phyloP scores from a whole-genome alignment of 805 yeast species.

The Phaffomyces antillensis region DNA sequence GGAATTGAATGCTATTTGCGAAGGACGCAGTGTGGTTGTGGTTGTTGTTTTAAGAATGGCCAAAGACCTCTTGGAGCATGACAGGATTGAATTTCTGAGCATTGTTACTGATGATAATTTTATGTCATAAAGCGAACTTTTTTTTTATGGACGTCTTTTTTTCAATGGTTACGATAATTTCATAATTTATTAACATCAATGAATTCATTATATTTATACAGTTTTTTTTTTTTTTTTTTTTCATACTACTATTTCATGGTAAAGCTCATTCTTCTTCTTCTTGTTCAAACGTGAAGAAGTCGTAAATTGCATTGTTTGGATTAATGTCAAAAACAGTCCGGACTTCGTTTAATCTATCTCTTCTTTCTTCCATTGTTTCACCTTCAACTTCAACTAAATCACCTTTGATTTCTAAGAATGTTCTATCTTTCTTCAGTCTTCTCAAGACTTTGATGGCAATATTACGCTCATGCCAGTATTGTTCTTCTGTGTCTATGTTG shows the following conservation, averaged over 20 bases:
- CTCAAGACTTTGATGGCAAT: slow-evolving; percentile 74
- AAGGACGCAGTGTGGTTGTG: background rate
- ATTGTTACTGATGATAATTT: background rate
- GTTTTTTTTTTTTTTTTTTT: too few species aligned
- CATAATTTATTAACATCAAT: background rate
- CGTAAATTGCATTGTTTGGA: slow-evolving; percentile 80
- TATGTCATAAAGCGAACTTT: background rate
- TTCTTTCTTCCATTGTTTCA: slow-evolving; percentile 21
- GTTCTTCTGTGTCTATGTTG: slow-evolving; percentile 60
- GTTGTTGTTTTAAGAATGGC: background rate
- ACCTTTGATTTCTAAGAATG: slow-evolving; percentile 61
- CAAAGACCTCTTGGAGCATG: background rate
- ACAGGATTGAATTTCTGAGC: background rate
- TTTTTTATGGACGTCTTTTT: background rate
- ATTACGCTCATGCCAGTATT: slow-evolving; percentile 62
- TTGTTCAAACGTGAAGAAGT: slow-evolving; percentile 27
- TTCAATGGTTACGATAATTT: background rate
- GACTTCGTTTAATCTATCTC: slow-evolving; percentile 20
- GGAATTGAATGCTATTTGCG: background rate
- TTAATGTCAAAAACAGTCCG: slow-evolving; percentile 36
- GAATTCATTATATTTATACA: background rate
- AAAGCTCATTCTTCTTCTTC: background rate
- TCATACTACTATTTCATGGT: too few species aligned
- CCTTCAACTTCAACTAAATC: slow-evolving; percentile 23
- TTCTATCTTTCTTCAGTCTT: slow-evolving; percentile 76